Evolutionary conservation across 495 filamentous ascomycete species (phyloP).

Genomic region (Jackrogersella minutella): DNA sequence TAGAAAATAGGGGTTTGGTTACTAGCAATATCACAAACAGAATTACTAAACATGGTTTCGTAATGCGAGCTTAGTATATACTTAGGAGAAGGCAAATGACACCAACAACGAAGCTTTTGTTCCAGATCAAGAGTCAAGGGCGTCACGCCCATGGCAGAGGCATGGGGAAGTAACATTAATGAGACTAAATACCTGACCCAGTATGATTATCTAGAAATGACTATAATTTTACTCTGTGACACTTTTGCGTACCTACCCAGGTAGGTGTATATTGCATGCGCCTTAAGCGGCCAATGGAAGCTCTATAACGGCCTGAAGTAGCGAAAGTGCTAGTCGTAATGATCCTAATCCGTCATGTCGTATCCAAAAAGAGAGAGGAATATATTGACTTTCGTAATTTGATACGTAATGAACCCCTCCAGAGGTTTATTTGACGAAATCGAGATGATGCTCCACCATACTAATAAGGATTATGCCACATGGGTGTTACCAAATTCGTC

Average conservation of each 20-base stretch:
- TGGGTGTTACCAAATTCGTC: constrained; percentile 23
- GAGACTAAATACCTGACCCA: too few species aligned
- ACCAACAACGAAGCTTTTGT: too few species aligned
- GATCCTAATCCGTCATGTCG: constrained; percentile 21
- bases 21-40: neutral
- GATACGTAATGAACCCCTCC: constrained; percentile 9
- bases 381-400: constrained; percentile 21
- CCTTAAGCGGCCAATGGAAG: neutral
- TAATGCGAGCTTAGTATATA: constrained; percentile 4
- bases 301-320: constrained; percentile 11
- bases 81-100: neutral
- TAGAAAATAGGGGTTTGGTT: neutral
- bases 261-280: constrained; percentile 14
- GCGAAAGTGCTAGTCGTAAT: neutral
- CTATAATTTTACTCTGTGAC: neutral
- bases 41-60: neutral
- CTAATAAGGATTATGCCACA: constrained; percentile 2
- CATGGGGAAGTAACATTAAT: too few species aligned
- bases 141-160: neutral
- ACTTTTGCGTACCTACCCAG: too few species aligned
- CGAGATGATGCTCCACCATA: constrained; percentile 8
- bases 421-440: constrained; percentile 5
- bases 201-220: constrained; percentile 1
- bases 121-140: neutral
- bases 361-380: constrained; percentile 19